Base-by-base conservation (phyloP, 805 yeast genomes). In the Tetrapisispora arboricola region DNA sequence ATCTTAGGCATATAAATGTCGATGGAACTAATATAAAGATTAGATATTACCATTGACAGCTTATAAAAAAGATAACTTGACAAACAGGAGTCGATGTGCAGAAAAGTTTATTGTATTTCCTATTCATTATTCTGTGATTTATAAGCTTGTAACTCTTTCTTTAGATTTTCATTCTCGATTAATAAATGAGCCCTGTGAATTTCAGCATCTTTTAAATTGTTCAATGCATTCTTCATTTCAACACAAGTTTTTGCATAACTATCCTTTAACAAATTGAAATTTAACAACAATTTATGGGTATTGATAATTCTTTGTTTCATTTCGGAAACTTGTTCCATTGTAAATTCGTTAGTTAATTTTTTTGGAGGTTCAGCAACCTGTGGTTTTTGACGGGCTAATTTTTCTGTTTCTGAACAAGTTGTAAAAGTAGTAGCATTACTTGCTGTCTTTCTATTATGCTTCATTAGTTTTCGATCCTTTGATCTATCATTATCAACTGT, bases 161-260 rank as follows among this genome's bases (percentile, higher is more conserved):
- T 62, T 47, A 66, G 49, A n/a, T 55, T 50, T 46, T 61, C 61
- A 43, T 66, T 66, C 41, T 66, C 70, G 30, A 55, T 49, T 47
- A 62, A 44, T 20, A 66, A 44, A 33, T 55, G 59, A 3, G 66
- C 55, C 51, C 70, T 60, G 46, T 55, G 57, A 38, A 50, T 47
- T 47, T 66, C 71, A 36, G 66, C 63, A 36, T 59, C 63, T 41
- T 59, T 64, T 38, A 65, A 45, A 34, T 57, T 60, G 30, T 43
- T 44, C 48, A 65, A 44, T 10, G 63, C 43, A 27, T 52, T 60
- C 32, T 62, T 59, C 41, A 65, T 45, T 29, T 61, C 63, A 15
- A 55, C 48, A 28, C 61, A 53, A 13, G 64, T 57, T 32, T 53
- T 55, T 6, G 63, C 54, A 38, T 59, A 60, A n/a, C 61, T 49